A percentile compares a stretch with the other conserved stretches of the same genome.
Evolutionary conservation across 2,329 filamentous ascomycete species (phyloP).

Genomic region (Simplicillium sp.): DNA sequence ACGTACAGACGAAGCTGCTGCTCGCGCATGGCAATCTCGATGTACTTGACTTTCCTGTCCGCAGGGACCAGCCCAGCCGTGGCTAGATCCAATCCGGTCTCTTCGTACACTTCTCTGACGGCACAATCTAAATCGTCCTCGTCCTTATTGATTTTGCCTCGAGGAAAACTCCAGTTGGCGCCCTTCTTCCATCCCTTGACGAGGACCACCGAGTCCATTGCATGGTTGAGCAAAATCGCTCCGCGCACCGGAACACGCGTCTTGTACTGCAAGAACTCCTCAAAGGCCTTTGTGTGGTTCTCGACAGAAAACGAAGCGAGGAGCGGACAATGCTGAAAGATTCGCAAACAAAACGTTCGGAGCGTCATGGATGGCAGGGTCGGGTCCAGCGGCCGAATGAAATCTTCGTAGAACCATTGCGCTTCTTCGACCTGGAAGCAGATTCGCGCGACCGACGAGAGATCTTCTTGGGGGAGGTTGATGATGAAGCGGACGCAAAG

Average conservation of each 20-base stretch:
- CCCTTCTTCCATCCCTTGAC: constrained; percentile 98
- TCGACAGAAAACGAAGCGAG: constrained; percentile 72
- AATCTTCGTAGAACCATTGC: constrained; percentile 99
- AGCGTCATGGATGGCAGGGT: constrained; percentile 77
- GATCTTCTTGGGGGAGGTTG: constrained; percentile 86
- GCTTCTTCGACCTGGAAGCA: constrained; percentile 99
- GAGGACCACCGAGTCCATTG: constrained; percentile 88
- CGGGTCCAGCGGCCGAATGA: constrained; percentile 84
- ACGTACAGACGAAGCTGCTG: constrained; percentile 91
- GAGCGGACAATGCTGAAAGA: constrained; percentile 90
- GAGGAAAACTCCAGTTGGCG: constrained; percentile 91
- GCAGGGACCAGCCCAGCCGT: constrained; percentile 67
- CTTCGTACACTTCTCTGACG: constrained; percentile 88
- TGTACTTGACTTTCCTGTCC: constrained; percentile 65
- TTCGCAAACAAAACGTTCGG: constrained; percentile 75
- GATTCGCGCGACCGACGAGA: constrained; percentile 82
- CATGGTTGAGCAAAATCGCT: constrained; percentile 82
- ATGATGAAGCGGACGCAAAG: constrained; percentile 97
- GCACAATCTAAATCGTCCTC: constrained; percentile 92
- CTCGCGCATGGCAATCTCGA: constrained; percentile 83
- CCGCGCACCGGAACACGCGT: constrained; percentile 87
- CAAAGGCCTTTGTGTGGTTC: constrained; percentile 74
- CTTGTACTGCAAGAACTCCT: constrained; percentile 91
- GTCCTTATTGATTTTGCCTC: constrained; percentile 97
- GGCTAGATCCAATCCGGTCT: constrained; percentile 81